Percentiles rank a stretch among this genome's conserved stretches.
phyloP scores from a whole-genome alignment of 768 basidiomycete species.

The Strobilomyces confusus region DNA sequence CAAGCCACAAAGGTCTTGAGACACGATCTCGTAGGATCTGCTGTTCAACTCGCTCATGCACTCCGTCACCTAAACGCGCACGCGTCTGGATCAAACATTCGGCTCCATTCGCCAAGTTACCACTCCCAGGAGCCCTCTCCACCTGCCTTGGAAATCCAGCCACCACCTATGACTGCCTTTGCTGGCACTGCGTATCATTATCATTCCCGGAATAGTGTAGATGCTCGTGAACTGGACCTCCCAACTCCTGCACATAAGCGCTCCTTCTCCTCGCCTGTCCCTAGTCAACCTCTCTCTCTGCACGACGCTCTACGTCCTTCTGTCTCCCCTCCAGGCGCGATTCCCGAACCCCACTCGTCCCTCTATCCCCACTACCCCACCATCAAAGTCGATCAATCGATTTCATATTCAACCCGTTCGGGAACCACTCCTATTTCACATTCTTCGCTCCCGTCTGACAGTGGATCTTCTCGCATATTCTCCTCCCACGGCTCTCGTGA shows the following conservation, averaged over 20 bases:
- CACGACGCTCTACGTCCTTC: constrained; percentile 12
- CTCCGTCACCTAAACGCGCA: constrained; percentile 43
- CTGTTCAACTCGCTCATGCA: constrained; percentile 55
- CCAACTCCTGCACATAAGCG: constrained; percentile 24
- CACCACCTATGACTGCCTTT: constrained; percentile 35
- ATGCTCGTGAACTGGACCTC: constrained; percentile 17
- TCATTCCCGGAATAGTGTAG: constrained; percentile 22
- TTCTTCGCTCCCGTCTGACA: constrained; percentile 9
- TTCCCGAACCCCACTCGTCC: constrained; percentile 7
- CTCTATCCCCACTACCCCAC: constrained; percentile 16
- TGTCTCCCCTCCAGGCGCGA: constrained; percentile 1
- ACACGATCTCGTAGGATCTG: constrained; percentile 63
- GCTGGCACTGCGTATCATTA: constrained; percentile 29
- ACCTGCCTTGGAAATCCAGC: constrained; percentile 38
- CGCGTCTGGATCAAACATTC: constrained; percentile 32
- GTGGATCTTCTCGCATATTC: constrained; percentile 7
- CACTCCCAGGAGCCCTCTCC: constrained; percentile 28
- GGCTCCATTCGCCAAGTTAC: constrained; percentile 37
- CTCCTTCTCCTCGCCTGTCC: constrained; percentile 25
- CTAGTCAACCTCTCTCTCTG: constrained; percentile 8
- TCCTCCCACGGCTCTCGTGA: constrained; percentile 7
- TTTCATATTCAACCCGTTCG: constrained; percentile 17
- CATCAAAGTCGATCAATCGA: constrained; percentile 9
- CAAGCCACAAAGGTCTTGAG: constrained; percentile 63
- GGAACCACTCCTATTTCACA: constrained; percentile 4